A percentile compares a stretch with the other conserved stretches of the same genome.
These are phyloP conservation scores for Fistulifera pelliculosa DNA, from an alignment of 108 stramenopile species.

Conservation along the genomic window DNA sequence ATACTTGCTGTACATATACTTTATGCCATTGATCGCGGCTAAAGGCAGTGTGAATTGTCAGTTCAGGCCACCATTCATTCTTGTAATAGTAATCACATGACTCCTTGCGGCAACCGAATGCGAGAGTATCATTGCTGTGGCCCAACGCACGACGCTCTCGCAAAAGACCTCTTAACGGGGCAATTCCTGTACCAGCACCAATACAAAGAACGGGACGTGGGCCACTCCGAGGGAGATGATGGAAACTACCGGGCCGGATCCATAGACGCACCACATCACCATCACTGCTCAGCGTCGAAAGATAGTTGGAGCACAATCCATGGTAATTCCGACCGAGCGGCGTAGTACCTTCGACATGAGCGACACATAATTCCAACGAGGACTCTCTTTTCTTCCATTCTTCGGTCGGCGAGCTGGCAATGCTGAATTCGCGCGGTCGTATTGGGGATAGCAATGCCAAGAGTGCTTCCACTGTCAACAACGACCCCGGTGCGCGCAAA, in stretches of 20 bases:
- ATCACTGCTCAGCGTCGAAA: slow-evolving; percentile 22
- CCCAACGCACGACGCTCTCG: slow-evolving; percentile 34
- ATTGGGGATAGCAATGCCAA: slow-evolving; percentile 56
- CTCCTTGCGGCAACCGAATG: slow-evolving; percentile 74
- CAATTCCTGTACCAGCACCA: slow-evolving; percentile 79
- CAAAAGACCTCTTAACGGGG: slow-evolving; percentile 70
- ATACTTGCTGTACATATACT: slow-evolving; percentile 69
- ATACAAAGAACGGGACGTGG: slow-evolving; percentile 58
- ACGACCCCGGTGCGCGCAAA: slow-evolving; percentile 21
- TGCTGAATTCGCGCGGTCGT: slow-evolving; percentile 66
- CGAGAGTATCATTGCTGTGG: slow-evolving; percentile 41
- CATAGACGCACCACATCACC: slow-evolving; percentile 34
- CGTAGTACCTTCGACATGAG: slow-evolving; percentile 65
- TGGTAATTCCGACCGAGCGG: slow-evolving; percentile 56
- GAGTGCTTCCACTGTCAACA: slow-evolving; percentile 44
- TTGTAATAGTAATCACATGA: slow-evolving; percentile 62
- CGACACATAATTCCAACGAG: slow-evolving; percentile 61
- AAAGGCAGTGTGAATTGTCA: slow-evolving; percentile 49
- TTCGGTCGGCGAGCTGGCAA: slow-evolving; percentile 62
- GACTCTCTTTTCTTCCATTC: background rate
- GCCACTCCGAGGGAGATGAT: slow-evolving; percentile 35
- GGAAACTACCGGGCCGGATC: slow-evolving; percentile 71
- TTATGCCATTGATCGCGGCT: slow-evolving; percentile 67
- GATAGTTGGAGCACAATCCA: slow-evolving; percentile 63
- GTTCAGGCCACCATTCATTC: slow-evolving; percentile 42